Evolutionary conservation across 208 protist species (phyloP).

Genomic region (Trichomonas vaginalis): DNA sequence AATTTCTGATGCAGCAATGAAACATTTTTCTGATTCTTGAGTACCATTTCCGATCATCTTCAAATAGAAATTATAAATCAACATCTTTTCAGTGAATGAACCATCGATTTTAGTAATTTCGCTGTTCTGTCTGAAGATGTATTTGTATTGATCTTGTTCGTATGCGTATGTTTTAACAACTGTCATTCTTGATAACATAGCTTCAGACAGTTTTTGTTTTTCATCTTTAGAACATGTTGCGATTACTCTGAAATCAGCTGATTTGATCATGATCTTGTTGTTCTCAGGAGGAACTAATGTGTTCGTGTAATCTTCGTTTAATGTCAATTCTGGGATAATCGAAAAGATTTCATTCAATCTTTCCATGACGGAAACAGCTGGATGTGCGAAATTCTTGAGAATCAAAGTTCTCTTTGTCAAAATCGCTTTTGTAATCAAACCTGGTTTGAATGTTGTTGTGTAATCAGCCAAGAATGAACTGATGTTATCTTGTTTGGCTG

Average conservation of each 20-base stretch:
- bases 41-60: not conserved
- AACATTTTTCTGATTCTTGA: not conserved
- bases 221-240: not conserved
- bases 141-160: not conserved
- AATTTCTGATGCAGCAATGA: not conserved
- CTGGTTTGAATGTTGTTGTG: not conserved
- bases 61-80: not conserved
- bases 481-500: not conserved
- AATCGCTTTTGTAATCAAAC: not conserved
- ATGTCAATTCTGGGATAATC: not conserved
- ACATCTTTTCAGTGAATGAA: not conserved
- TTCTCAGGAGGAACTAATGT: not conserved
- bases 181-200: not conserved
- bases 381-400: not conserved
- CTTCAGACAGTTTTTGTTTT: not conserved
- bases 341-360: conserved; percentile 2
- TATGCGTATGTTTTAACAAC: not conserved
- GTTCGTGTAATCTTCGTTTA: not conserved
- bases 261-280: not conserved
- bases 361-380: not conserved
- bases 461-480: not conserved
- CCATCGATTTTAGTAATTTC: not conserved
- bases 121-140: not conserved
- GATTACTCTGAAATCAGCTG: not conserved
- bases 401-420: not conserved